A percentile compares a stretch with the other conserved stretches of the same genome.
Conservation (phyloP, 2,329 filamentous ascomycete genomes). For the Scorias spongiosa region DNA sequence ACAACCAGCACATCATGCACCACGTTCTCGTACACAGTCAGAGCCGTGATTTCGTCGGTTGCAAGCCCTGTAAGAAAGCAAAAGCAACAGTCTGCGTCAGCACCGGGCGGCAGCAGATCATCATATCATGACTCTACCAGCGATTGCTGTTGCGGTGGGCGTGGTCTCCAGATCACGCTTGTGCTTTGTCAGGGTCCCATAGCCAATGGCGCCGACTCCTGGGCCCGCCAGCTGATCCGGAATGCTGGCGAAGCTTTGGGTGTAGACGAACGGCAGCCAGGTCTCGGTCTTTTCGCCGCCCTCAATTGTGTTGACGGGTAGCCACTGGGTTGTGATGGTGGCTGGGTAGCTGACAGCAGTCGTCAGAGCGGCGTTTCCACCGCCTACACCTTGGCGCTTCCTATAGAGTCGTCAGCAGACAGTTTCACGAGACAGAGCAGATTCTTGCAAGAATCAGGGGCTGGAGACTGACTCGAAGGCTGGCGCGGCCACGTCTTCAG, state of each 20-base stretch:
- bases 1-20: too few species aligned
- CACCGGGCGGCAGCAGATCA: too few species aligned
- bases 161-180: conserved; percentile 1
- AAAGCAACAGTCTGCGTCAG: too few species aligned
- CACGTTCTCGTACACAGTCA: too few species aligned
- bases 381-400: not conserved
- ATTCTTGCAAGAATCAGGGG: not conserved
- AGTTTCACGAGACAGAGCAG: not conserved
- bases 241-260: conserved; percentile 16
- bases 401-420: not conserved
- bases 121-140: not conserved
- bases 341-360: conserved; percentile 6
- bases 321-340: conserved; percentile 13
- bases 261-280: conserved; percentile 14
- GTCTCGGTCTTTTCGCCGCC: conserved; percentile 5
- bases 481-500: not conserved
- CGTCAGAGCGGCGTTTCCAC: conserved; percentile 2
- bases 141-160: not conserved
- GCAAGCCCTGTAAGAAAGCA: too few species aligned
- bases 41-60: too few species aligned
- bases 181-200: conserved; percentile 10
- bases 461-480: not conserved
- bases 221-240: conserved; percentile 15
- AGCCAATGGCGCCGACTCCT: conserved; percentile 13
- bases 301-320: conserved; percentile 6